These are phyloP conservation scores for Cornus florida DNA, from an alignment of 148 eudicot species.

Conservation along the genomic window DNA sequence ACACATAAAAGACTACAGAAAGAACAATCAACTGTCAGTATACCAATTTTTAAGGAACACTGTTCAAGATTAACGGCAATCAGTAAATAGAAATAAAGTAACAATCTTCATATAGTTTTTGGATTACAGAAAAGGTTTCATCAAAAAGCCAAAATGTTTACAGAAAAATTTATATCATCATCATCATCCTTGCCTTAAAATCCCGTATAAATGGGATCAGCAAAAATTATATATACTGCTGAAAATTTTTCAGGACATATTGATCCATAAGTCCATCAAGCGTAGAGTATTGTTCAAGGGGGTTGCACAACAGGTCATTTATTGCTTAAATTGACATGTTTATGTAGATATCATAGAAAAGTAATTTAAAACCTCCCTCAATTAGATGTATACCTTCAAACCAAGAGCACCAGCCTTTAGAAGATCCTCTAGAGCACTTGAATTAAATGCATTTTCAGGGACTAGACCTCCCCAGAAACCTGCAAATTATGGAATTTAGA, in stretches of 20 bases:
- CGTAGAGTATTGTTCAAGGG: not conserved
- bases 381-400: slow-evolving; percentile 55
- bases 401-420: slow-evolving; percentile 92
- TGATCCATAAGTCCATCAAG: not conserved
- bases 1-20: slow-evolving; percentile 89
- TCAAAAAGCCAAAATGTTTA: not conserved
- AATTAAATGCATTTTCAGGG: slow-evolving; percentile 90
- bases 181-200: too few species aligned
- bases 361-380: not conserved
- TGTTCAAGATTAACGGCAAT: not conserved
- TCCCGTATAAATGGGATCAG: too few species aligned
- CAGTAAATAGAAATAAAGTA: not conserved
- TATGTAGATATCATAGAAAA: not conserved
- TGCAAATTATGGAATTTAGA: slow-evolving; percentile 23
- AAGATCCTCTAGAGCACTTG: slow-evolving; percentile 66
- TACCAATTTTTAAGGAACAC: not conserved
- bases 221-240: too few species aligned
- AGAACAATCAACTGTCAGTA: slow-evolving; percentile 9
- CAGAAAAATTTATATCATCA: not conserved
- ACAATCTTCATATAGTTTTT: not conserved
- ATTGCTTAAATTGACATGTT: not conserved
- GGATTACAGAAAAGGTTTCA: too few species aligned
- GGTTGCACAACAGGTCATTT: not conserved
- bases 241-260: not conserved
- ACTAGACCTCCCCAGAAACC: slow-evolving; percentile 99